Conservation (phyloP, 2,329 filamentous ascomycete species). For the Penicillium verrucosum region DNA sequence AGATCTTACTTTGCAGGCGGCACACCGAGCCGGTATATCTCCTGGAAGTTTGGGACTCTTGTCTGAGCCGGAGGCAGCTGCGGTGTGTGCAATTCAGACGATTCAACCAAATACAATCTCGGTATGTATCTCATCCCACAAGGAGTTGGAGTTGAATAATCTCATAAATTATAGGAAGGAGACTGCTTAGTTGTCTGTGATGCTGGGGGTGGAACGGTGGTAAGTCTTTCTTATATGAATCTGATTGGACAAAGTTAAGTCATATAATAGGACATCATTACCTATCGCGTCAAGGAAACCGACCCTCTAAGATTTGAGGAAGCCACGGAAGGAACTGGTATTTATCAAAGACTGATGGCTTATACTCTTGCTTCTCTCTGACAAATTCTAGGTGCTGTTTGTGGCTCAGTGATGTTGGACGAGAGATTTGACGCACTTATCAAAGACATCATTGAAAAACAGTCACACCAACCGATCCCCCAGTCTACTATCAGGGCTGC, state of each 20-base stretch:
- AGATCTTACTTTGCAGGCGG: constrained; percentile 26
- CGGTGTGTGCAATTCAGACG: constrained; percentile 29
- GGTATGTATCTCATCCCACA: constrained; percentile 5
- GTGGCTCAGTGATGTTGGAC: constrained; percentile 34
- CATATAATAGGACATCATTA: constrained; percentile 31
- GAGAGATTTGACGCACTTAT: constrained; percentile 27
- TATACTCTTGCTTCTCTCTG: neutral
- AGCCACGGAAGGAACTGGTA: constrained; percentile 29
- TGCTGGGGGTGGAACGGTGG: constrained; percentile 40
- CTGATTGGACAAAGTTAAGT: neutral
- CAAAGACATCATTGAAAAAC: constrained; percentile 24
- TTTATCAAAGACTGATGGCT: neutral
- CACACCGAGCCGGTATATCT: constrained; percentile 15
- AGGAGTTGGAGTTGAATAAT: neutral
- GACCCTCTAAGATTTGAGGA: constrained; percentile 28
- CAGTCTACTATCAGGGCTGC: constrained; percentile 26
- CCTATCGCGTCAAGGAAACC: constrained; percentile 25
- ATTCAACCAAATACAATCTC: constrained; percentile 27
- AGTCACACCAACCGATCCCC: constrained; percentile 27
- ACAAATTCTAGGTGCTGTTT: constrained; percentile 24
- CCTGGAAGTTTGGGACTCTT: constrained; percentile 11
- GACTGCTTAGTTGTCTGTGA: constrained; percentile 39
- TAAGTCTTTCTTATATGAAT: constrained; percentile 3
- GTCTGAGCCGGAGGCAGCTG: constrained; percentile 34
- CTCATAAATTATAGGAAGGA: constrained; percentile 14